Evolutionary conservation across 257 asterid species (phyloP), one percentile per base, ranked within the genome.

Genomic region (Eustoma russellianum): DNA sequence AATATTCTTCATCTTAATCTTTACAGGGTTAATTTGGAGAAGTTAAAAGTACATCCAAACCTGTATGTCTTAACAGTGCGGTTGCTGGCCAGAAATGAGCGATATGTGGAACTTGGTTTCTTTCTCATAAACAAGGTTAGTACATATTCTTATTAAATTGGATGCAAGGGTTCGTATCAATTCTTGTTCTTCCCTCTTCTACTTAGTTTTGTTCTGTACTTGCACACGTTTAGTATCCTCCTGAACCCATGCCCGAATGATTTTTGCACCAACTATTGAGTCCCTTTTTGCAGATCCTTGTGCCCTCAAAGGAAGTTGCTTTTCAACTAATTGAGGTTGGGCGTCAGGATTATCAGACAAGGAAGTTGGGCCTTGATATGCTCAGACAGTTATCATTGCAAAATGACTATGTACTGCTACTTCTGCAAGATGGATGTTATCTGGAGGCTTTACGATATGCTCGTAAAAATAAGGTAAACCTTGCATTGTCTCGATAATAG

Each of bases 271-370:
- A 60, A 57, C 55, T 33, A 38, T 9, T 49, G 54, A 61, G 44
- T 63, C 51, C 9, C 53, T 43, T 16, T 9, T 68, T 78, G 75
- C 82, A 91, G 98, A 83, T 87, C 66, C 72, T 91, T 56, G 98
- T 84, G 75, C 97, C 96, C 55, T 84, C 98, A 51, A 87, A 80
- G 62, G 97, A 84, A 71, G 97, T 91, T 57, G 98, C 98, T 46
- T 38, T 84, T 67, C 93, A 88, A 59, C 81, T 91, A 47, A 66
- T 91, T 66, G 95, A 83, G 63, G 82, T 88, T 55, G 97, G 98
- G 45, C 74, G 74, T 57, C 81, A 71, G 62, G 75, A 91, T 70
- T 64, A 69, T 60, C 86, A 70, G 52, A 79, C 79, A 63, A 79
- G 85, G 71, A 91, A 87, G 79, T 67, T 91, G 70, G 97, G 95